Conservation (phyloP, 345 rosid species). For the Gossypium thurberi region DNA sequence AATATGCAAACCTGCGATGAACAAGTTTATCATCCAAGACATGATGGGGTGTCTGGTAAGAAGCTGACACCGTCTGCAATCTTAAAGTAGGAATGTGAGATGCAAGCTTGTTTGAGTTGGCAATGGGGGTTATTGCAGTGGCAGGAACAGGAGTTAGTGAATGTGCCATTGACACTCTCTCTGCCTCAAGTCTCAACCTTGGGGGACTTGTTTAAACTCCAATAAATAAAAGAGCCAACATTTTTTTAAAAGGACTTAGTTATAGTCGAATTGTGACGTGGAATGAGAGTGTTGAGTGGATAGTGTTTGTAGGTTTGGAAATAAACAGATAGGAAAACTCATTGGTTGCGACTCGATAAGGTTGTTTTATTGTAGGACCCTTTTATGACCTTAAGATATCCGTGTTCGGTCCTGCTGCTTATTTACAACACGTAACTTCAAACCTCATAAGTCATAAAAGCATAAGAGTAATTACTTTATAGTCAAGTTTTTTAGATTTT, state of each 20-base stretch:
- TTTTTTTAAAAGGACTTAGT: not conserved
- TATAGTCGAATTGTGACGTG: conserved; percentile 4
- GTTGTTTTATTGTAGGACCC: conserved; percentile 24
- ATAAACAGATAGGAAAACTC: conserved; percentile 11
- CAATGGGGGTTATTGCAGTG: conserved; percentile 17
- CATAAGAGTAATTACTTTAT: no score
- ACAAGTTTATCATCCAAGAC: conserved; percentile 19
- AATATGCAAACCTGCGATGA: conserved; percentile 36
- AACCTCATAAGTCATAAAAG: no score
- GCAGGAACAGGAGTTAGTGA: conserved; percentile 34
- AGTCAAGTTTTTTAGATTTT: no score
- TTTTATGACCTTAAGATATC: not conserved
- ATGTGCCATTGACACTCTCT: conserved; percentile 32
- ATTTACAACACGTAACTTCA: no score
- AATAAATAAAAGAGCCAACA: not conserved
- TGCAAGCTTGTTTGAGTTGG: conserved; percentile 8
- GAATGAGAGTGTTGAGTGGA: conserved; percentile 13
- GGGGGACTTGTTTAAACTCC: conserved; percentile 12
- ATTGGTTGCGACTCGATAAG: conserved; percentile 54
- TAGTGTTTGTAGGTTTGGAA: conserved; percentile 21
- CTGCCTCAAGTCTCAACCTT: not conserved
- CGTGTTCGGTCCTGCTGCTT: no score
- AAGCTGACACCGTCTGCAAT: conserved; percentile 6
- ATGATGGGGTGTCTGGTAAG: not conserved
- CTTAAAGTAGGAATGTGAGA: conserved; percentile 12